Base-by-base conservation (phyloP, 495 filamentous ascomycete species). In the Xylaria curta region DNA sequence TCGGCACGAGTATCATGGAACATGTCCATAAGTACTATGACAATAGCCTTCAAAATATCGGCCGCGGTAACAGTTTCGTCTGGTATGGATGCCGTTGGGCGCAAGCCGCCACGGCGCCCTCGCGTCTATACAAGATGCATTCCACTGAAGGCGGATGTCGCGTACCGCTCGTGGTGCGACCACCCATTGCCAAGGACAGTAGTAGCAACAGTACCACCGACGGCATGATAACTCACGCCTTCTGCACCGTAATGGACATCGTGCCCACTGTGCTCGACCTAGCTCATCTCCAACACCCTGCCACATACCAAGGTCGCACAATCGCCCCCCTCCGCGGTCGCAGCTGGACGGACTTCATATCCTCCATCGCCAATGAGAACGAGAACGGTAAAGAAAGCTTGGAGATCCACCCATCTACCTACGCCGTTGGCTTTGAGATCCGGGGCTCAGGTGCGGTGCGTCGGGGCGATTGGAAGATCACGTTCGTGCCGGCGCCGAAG, bases 51-150 rank as follows among this genome's bases (percentile, higher is more conserved):
- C 86, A 88, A 17, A 90, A 91, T 68, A 82, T 89, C 38, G 88
- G 88, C 19, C 84, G 85, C 72, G 83, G 79, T 47, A 84, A 89
- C 78, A 85, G 81, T 7, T 89, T 89, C 79, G 86, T 89, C 75
- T 89, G 88, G 87, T 89, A 90, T 71, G 87, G 88, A 21, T 88
- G 87, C 15, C 85, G 87, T 70, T 88, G 89, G 87, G 87, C 87
- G 24, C 84, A 88, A 77, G 89, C 88, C 64, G 85, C 88, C 36
- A 90, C 88, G 28, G 86, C 89, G 7, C 86, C 89, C 13, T 85
- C 81, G 21, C 80, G 88, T 58, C 79, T 88, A 3, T 88, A 87
- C 80, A 89, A 89, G 70, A 85, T 86, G 58, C 89, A 82, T 77
- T 89, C 87, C 19, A 87, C 87, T 13, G 86, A 90, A 71, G 87